Base-by-base conservation (phyloP, 139 green algal genomes). In the Edaphochlamys debaryana region DNA sequence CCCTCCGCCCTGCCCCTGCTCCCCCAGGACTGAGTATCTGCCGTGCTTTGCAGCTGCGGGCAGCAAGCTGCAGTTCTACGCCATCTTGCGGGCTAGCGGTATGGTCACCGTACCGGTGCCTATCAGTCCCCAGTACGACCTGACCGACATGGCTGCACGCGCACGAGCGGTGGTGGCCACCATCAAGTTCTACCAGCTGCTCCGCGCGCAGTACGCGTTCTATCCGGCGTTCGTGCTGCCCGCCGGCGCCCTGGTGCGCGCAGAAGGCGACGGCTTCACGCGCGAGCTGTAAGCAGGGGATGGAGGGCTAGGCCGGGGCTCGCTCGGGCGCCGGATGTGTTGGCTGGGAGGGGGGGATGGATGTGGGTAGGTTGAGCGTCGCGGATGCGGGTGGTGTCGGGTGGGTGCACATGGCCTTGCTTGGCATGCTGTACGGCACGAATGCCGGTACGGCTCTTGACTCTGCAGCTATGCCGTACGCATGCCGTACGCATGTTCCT, bases 131-230 rank as follows among this genome's bases (percentile, higher is more conserved):
- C 45, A 32, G 70, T 78, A 50, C 70, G 40, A 78, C 32, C 48
- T 78, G 70, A 48, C 32, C 45, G 36, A 78, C 70, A 17, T 48
- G 20, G 32, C 32, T 48, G 48, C 64, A 45, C 70, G 70, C 70
- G 70, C 48, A 66, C n/a, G 32, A n/a, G 70, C 70, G 48, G 70
- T 78, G 69, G 40, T 76, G 69, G 69, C 69, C 69, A 62, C 69
- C 69, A 62, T 76, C 69, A 50, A 73, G 67, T 78, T 78, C 70
- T 78, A 78, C 32, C 70, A 66, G 70, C 70, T 78, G 17, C 70
- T 78, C 45, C 22, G 70, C 19, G 70, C 70, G 22, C 70, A 78
- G 48, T 19, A 36, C n/a, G n/a, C 70, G 48, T 48, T 17, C 45
- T 78, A 78, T 45, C 70, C 70, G 70, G 32, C 32, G 70, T 32